Evolutionary conservation across 2,329 filamentous ascomycete genomes (phyloP), one percentile per base, ranked within the genome.

Genomic region (Colletotrichum simmondsii): DNA sequence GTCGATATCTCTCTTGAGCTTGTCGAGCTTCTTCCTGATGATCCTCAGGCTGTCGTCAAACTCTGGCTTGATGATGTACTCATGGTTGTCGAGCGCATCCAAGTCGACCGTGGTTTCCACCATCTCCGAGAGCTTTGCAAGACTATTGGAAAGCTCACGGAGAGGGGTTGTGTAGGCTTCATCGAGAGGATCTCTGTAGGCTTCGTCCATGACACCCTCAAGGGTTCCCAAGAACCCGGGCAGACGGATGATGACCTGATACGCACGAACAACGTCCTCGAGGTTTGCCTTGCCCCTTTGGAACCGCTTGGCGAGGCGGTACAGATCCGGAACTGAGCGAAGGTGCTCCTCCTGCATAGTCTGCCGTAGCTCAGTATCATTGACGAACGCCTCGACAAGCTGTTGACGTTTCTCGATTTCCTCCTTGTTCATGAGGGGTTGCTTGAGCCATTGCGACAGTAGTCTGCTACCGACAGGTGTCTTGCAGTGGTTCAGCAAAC

Each of bases 1-100:
- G 63, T 95, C 90, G 90, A 99, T 98, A 67, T 95, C 93, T 56
- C 91, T 87, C 75, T 92, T 92, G 32, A 98, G 85, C 79, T 92
- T 94, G 79, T 98, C 96, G 2, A 99, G 90, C 80, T 96, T 97
- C 84, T 94, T 95, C 65, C 94, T 92, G 77, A 99, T 97, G n/a
- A 94, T 91, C 22, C 93, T 91, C 49, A 99, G 87, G 67, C 92
- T 90, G 71, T 98, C 95, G 78, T 99, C 97, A 75, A 98, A 99
- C 79, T 99, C 97, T 1, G 97, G 94, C 83, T 98, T 99, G 88
- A 99, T 99, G 78, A 98, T 96, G 84, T 97, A 99, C 80, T 99
- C 97, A 79, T 99, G 97, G 76, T 97, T 95, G 78, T 99, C 96
- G 12, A 99, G 90, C 3, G 97, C 97, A 71, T 98, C 94, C 0